Evolutionary conservation across 371 early-diverging fungal genomes (phyloP).

Genomic region (Mucor irregularis): DNA sequence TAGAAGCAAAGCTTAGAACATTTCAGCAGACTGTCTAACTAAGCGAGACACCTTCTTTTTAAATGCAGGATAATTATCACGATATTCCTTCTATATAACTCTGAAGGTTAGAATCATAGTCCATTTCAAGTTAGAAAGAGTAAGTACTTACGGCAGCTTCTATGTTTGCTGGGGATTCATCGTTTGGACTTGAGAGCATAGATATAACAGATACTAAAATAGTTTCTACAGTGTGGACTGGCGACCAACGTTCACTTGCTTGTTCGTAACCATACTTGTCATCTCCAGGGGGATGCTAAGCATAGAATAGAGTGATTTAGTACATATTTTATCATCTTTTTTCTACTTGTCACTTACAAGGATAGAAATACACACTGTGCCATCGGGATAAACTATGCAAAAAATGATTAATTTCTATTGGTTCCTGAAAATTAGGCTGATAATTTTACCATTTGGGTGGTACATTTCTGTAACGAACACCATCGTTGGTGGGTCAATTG

Average conservation of each 20-base stretch:
- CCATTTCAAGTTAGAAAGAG: not conserved
- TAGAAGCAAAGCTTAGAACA: slow-evolving; percentile 14
- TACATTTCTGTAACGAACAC: slow-evolving; percentile 81
- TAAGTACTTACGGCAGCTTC: slow-evolving; percentile 78
- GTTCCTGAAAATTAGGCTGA: not conserved
- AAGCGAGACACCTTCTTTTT: slow-evolving; percentile 74
- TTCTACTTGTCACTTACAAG: slow-evolving; percentile 51
- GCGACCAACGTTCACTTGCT: slow-evolving; percentile 91
- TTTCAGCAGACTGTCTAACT: slow-evolving; percentile 64
- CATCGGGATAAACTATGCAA: slow-evolving; percentile 71
- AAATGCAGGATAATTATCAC: slow-evolving; percentile 69
- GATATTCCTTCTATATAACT: slow-evolving; percentile 70
- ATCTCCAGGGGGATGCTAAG: slow-evolving; percentile 74
- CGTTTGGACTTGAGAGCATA: slow-evolving; percentile 93
- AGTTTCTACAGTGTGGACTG: slow-evolving; percentile 94
- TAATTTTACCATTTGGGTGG: slow-evolving; percentile 73
- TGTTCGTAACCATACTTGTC: slow-evolving; percentile 94
- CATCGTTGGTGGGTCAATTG: slow-evolving; percentile 84
- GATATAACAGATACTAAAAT: slow-evolving; percentile 86
- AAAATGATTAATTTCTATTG: not conserved
- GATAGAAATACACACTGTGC: slow-evolving; percentile 93
- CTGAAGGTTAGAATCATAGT: not conserved
- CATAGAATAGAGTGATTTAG: not conserved
- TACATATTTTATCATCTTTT: not conserved
- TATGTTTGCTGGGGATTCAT: slow-evolving; percentile 90